Conservation (phyloP, 2,329 filamentous ascomycete species). For the Fusarium sterilihyphosum region DNA sequence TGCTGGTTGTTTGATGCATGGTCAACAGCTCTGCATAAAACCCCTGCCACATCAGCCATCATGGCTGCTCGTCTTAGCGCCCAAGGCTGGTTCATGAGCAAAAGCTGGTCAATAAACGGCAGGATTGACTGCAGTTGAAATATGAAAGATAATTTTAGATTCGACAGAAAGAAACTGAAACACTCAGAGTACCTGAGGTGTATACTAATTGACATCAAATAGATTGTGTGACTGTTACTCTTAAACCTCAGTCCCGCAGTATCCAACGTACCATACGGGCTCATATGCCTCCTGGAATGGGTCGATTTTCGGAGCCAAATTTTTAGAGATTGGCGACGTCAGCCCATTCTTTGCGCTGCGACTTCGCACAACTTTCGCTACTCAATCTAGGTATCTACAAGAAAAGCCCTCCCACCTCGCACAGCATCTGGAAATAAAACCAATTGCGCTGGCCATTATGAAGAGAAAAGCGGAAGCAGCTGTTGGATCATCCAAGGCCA, state of each 20-base stretch:
- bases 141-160: not conserved
- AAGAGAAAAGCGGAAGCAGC: constrained; percentile 69
- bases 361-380: constrained; percentile 16
- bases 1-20: no score
- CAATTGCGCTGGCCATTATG: constrained; percentile 51
- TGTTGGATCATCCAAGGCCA: constrained; percentile 53
- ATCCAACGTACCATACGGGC: constrained; percentile 11
- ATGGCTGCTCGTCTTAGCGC: constrained; percentile 29
- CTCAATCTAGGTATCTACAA: not conserved
- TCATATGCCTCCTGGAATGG: constrained; percentile 28
- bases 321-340: constrained; percentile 42
- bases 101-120: not conserved
- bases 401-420: constrained; percentile 4
- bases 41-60: constrained; percentile 15
- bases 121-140: constrained; percentile 1
- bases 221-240: not conserved
- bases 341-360: constrained; percentile 40
- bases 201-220: not conserved
- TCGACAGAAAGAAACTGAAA: no score
- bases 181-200: not conserved
- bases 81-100: constrained; percentile 11
- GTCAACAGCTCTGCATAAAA: no score
- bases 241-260: not conserved
- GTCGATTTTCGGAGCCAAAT: constrained; percentile 43
- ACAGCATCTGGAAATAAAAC: constrained; percentile 3